A percentile compares a stretch with the other conserved stretches of the same genome.
phyloP scores from a whole-genome alignment of 768 basidiomycete species.

The Porphyrellus cyaneotinctus region DNA sequence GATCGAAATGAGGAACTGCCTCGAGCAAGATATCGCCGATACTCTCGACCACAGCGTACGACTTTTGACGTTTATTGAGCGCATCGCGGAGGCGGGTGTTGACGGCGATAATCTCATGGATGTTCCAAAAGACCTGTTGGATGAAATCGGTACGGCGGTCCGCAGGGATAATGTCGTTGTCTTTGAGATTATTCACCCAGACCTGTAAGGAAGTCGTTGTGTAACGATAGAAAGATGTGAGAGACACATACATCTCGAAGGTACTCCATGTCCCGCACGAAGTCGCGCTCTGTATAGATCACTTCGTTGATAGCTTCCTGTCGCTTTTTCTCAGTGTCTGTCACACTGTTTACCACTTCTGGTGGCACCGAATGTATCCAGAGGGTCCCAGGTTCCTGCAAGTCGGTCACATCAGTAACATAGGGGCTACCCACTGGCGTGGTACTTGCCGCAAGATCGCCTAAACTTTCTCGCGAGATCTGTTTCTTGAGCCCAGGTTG shows the following conservation, averaged over 20 bases:
- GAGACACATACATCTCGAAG: conserved; percentile 74
- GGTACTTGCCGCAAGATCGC: conserved; percentile 62
- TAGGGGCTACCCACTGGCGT: not conserved
- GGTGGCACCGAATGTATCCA: conserved; percentile 97
- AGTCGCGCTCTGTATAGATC: conserved; percentile 90
- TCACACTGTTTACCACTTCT: conserved; percentile 89
- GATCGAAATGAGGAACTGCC: conserved; percentile 78
- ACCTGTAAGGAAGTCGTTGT: conserved; percentile 40
- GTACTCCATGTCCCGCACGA: conserved; percentile 97
- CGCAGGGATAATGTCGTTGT: conserved; percentile 70
- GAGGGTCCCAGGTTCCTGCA: conserved; percentile 73
- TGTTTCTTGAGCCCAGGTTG: conserved; percentile 86
- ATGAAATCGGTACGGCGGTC: conserved; percentile 80
- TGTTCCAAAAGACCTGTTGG: conserved; percentile 96
- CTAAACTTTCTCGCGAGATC: conserved; percentile 75
- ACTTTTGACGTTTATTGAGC: conserved; percentile 92
- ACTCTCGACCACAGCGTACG: conserved; percentile 86
- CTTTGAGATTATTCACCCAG: conserved; percentile 87
- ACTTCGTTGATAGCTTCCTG: conserved; percentile 99
- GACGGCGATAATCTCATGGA: conserved; percentile 88
- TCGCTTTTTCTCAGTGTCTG: conserved; percentile 88
- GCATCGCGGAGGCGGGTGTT: conserved; percentile 91
- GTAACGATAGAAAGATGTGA: not conserved
- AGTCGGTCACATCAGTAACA: conserved; percentile 19
- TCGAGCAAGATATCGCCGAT: conserved; percentile 92